phyloP scores from a whole-genome alignment of 768 basidiomycete species.

The Chalciporus sphaerocephalus region DNA sequence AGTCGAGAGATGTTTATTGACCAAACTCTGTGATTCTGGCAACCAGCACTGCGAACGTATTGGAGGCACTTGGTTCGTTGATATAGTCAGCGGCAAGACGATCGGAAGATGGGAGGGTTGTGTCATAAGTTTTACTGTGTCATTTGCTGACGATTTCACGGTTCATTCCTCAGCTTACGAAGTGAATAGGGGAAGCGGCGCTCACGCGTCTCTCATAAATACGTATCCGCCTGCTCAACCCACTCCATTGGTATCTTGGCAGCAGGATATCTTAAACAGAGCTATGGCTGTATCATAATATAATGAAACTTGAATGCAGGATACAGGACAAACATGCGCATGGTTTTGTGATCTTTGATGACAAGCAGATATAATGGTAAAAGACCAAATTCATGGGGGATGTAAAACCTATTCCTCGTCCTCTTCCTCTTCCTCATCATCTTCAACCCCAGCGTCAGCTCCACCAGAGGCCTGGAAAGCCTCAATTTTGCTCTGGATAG shows the following conservation, averaged over 20 bases:
- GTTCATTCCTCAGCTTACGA: constrained; percentile 59
- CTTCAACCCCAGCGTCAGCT: constrained; percentile 37
- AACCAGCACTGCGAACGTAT: constrained; percentile 46
- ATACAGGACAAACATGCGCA: constrained; percentile 20
- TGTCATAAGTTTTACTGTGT: constrained; percentile 62
- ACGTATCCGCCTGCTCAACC: constrained; percentile 37
- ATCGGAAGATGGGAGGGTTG: constrained; percentile 80
- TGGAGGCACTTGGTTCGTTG: constrained; percentile 72
- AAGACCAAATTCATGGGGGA: constrained; percentile 1
- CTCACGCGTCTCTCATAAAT: constrained; percentile 39
- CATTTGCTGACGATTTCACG: constrained; percentile 44
- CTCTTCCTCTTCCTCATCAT: constrained; percentile 34
- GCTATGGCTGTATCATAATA: constrained; percentile 28
- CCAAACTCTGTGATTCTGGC: constrained; percentile 66
- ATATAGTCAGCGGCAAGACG: constrained; percentile 54
- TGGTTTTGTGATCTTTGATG: constrained; percentile 12
- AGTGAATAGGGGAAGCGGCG: constrained; percentile 39
- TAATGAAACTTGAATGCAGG: constrained; percentile 11
- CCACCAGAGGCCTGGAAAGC: constrained; percentile 74
- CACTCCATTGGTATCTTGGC: constrained; percentile 51
- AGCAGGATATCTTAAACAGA: constrained; percentile 43
- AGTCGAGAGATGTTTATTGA: constrained; percentile 64
- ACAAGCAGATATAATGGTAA: constrained; percentile 1
- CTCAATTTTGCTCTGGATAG: constrained; percentile 84
- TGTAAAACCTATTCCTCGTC: constrained; percentile 52